Evolutionary conservation across 164 flowering plant species (phyloP), one percentile per base, ranked within the genome.

Genomic region (Akebia trifoliata): DNA sequence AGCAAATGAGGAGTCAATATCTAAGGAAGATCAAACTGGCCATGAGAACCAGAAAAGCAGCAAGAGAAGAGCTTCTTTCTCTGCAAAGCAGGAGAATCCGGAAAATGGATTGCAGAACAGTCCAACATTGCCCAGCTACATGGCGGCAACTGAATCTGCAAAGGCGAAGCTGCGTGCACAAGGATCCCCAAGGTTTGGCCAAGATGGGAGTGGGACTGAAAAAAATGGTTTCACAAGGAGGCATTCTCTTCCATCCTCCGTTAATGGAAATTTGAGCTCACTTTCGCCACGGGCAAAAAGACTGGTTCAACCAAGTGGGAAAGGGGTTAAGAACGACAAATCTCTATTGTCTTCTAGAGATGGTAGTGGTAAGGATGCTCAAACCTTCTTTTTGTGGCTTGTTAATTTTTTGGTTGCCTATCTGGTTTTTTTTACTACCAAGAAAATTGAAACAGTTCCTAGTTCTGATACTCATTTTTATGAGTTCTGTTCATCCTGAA

Each of bases 71-170:
- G 51, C 75, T 43, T 81, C 91, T 38, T 61, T 64, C 12, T 67
- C 82, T 14, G 70, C 74, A n/a, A 92, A 81, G 73, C 82, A 76
- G 62, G 94, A 91, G 48, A 64, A 63, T 57, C 39, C 67, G 8
- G 96, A 87, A 56, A 88, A 80, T 65, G 90, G 81, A 18, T 40
- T 74, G 42, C 83, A 77, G 57, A 76, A 66, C 60, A 78, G 74
- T 62, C 85, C 92, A 32, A 69, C 75, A 8, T n/a, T 90, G 50
- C 99, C 99, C 21, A 93, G 99, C 70, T 93, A 86, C 60, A 86
- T 86, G 93, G 82, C 82, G 31, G 78, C 85, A 61, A 86, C 93
- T 67, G 73, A 80, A 77, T 86, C 93, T 63, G 87, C 93, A 32
- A 86, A 86, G 72, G 93, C 93, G 42, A 86, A 81, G 78, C 76